Evolutionary conservation across 192 early-diverging fungal species (phyloP), one percentile per base, ranked within the genome.

Genomic region (Coemansia sp.): DNA sequence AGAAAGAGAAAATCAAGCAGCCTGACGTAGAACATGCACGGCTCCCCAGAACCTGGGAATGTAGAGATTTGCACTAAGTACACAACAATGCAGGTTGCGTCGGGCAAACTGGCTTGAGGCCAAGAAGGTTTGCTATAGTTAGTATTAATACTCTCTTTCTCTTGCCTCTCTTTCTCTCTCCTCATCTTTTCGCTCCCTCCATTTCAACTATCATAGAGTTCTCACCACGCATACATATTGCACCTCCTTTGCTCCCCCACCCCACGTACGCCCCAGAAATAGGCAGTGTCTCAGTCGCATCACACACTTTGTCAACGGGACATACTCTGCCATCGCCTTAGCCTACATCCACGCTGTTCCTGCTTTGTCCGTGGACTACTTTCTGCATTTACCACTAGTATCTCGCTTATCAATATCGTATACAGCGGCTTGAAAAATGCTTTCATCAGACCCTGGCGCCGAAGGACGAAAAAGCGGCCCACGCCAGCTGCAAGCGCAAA

Each of bases 361-460:
- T 51, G 1, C 14, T 58, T 31, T 55, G 4, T 29, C 48, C 4
- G 39, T 41, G 39, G 14, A 14, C 44, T 21, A 46, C 15, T 46
- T 48, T 48, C 46, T 48, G 6, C 9, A 48, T 21, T 3, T 48
- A n/a, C 9, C 46, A 14, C 4, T 15, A 41, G 14, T 41, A 41
- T 10, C 46, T 48, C 46, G n/a, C 46, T 6, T 17, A 48, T 21
- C 19, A 17, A 11, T 41, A 41, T 19, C n/a, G 6, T 9, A 21
- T 8, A 48, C 46, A 9, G 6, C 19, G 6, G 19, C 19, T 23
- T 23, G 45, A 5, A 4, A 21, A 6, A 75, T 75, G 73, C 73
- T 75, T 9, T 75, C 67, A 12, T 75, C 73, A 27, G 67, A 59
- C 55, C 27, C 44, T 58, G 55, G 44, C 32, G 19, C 44, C n/a